Evolutionary conservation across 2,329 filamentous ascomycete genomes (phyloP).

Genomic region (Blastomyces silverae): DNA sequence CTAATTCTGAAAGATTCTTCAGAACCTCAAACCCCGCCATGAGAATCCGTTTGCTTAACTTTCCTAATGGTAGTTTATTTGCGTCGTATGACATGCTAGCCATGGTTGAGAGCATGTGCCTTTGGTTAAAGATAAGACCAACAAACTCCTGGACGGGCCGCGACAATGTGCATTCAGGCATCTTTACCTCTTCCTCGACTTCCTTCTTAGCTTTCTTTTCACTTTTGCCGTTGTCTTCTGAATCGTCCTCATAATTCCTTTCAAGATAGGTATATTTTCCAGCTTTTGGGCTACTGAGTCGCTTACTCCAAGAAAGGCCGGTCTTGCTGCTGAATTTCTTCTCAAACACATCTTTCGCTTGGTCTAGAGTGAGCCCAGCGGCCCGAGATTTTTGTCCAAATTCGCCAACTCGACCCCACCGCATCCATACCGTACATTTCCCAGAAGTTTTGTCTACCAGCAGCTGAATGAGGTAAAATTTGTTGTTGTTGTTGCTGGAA

Average conservation of each 20-base stretch:
- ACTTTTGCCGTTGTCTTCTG: constrained; percentile 39
- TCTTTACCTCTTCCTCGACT: constrained; percentile 32
- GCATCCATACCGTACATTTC: constrained; percentile 59
- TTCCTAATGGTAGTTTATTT: constrained; percentile 73
- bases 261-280: constrained; percentile 73
- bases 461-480: constrained; percentile 71
- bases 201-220: constrained; percentile 27
- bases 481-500: constrained; percentile 66
- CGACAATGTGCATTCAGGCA: constrained; percentile 52
- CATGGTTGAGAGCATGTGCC: constrained; percentile 58
- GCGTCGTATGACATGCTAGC: constrained; percentile 42
- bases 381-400: constrained; percentile 42
- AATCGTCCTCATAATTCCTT: constrained; percentile 60
- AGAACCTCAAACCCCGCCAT: constrained; percentile 66
- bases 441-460: constrained; percentile 34
- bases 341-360: constrained; percentile 43
- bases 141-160: constrained; percentile 61
- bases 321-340: constrained; percentile 55
- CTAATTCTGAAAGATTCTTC: constrained; percentile 63
- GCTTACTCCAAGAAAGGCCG: constrained; percentile 47
- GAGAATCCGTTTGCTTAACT: constrained; percentile 73
- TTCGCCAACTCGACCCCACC: constrained; percentile 71
- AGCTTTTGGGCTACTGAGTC: constrained; percentile 45
- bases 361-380: constrained; percentile 33
- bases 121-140: constrained; percentile 73